Conservation (phyloP, 306 rosid species). For the Begonia peltatifolia region DNA sequence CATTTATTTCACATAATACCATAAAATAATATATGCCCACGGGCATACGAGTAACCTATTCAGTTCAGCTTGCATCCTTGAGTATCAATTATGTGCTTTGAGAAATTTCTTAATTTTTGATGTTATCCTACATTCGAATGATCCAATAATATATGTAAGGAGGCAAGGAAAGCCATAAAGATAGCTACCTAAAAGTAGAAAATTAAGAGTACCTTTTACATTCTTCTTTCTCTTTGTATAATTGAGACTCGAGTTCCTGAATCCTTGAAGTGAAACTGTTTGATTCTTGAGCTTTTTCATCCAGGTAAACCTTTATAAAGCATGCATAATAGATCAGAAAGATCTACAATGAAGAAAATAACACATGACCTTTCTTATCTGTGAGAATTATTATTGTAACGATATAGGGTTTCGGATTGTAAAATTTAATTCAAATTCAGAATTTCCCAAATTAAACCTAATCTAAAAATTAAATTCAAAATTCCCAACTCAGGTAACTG, state of each 20-base stretch:
- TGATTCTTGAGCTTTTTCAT: conserved; percentile 70
- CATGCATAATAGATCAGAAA: not conserved
- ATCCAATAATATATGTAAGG: conserved; percentile 11
- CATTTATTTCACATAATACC: no score
- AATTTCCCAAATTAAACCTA: no score
- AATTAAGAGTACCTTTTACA: conserved; percentile 40
- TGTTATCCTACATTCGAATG: conserved; percentile 43
- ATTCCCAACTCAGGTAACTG: no score
- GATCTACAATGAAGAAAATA: no score
- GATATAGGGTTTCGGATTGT: no score
- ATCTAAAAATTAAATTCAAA: no score
- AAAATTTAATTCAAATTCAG: no score
- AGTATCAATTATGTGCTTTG: conserved; percentile 40
- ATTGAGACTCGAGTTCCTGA: conserved; percentile 78
- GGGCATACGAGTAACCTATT: conserved; percentile 34
- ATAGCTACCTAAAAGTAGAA: no score
- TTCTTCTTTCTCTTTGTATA: conserved; percentile 57
- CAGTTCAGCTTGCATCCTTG: conserved; percentile 62
- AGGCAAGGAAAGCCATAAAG: not conserved
- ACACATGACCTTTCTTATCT: no score
- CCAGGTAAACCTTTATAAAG: conserved; percentile 39
- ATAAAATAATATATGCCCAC: not conserved
- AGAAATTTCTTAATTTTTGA: conserved; percentile 67
- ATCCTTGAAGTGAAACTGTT: conserved; percentile 75
- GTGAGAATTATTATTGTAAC: no score